A percentile compares a stretch with the other conserved stretches of the same genome.
Conservation (phyloP, 768 basidiomycete genomes). For the Tylopilus vinaceipallidus region DNA sequence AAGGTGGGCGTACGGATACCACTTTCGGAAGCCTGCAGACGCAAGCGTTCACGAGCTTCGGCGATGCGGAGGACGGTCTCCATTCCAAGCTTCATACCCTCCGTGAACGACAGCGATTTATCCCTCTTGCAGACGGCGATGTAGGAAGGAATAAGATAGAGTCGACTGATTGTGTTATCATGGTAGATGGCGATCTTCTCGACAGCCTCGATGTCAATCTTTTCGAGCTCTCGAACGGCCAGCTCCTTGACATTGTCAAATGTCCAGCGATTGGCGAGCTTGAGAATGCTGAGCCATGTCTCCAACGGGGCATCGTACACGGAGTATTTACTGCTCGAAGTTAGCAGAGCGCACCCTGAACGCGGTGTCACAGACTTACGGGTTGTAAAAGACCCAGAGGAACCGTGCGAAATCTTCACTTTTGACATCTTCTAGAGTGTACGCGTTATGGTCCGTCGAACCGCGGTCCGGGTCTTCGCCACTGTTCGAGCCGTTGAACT, state of each 20-base stretch:
- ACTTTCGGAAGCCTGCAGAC: conserved; percentile 31
- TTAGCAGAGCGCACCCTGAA: background rate
- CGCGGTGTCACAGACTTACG: conserved; percentile 37
- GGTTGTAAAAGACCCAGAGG: conserved; percentile 63
- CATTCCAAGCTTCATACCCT: conserved; percentile 42
- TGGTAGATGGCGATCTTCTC: conserved; percentile 41
- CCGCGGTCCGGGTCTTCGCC: conserved; percentile 34
- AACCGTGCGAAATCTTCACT: conserved; percentile 53
- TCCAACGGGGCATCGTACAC: conserved; percentile 38
- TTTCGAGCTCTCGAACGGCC: conserved; percentile 39
- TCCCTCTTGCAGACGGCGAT: conserved; percentile 36
- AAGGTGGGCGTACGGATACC: conserved; percentile 32
- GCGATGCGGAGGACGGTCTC: conserved; percentile 38
- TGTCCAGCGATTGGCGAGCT: conserved; percentile 39
- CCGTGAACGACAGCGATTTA: conserved; percentile 36
- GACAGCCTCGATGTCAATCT: conserved; percentile 34
- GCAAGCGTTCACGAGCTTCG: conserved; percentile 40
- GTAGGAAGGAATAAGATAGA: conserved; percentile 37
- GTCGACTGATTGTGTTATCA: conserved; percentile 31
- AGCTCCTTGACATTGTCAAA: conserved; percentile 40
- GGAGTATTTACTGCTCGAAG: conserved; percentile 33
- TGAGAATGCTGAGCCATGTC: conserved; percentile 42
- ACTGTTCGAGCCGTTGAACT: conserved; percentile 32
- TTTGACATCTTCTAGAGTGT: conserved; percentile 44
- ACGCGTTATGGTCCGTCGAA: conserved; percentile 37